phyloP scores from a whole-genome alignment of 2,329 filamentous ascomycete species.

The Fusarium sp. region DNA sequence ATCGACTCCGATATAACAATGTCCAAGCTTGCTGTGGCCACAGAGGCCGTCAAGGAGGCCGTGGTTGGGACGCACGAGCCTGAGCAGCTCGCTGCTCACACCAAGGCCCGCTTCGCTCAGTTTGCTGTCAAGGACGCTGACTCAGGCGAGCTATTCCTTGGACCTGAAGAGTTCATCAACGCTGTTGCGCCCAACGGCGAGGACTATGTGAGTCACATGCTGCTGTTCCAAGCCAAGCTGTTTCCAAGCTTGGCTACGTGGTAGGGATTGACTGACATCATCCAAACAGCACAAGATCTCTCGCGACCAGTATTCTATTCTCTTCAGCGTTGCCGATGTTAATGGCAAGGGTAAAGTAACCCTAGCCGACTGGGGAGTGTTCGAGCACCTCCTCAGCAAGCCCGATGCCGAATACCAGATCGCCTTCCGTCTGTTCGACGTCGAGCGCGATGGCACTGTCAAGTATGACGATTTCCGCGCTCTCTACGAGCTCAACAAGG shows the following conservation, averaged over 20 bases:
- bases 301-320: slow-evolving; percentile 92
- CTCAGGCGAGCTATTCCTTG: slow-evolving; percentile 84
- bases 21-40: slow-evolving; percentile 64
- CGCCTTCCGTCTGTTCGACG: slow-evolving; percentile 95
- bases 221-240: slow-evolving; percentile 5
- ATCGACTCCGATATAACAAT: slow-evolving; percentile 49
- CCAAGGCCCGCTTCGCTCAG: slow-evolving; percentile 80
- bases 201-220: slow-evolving; percentile 82
- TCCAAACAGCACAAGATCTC: slow-evolving; percentile 90
- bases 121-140: slow-evolving; percentile 81
- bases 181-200: slow-evolving; percentile 88
- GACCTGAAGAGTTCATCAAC: slow-evolving; percentile 87
- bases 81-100: slow-evolving; percentile 77
- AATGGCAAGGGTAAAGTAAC: slow-evolving; percentile 78
- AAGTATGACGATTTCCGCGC: slow-evolving; percentile 90
- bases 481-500: slow-evolving; percentile 90
- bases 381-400: slow-evolving; percentile 93
- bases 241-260: slow-evolving; percentile 15
- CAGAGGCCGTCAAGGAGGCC: slow-evolving; percentile 82
- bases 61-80: slow-evolving; percentile 74
- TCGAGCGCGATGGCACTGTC: slow-evolving; percentile 84
- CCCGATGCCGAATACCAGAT: slow-evolving; percentile 99
- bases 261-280: slow-evolving; percentile 32
- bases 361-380: slow-evolving; percentile 89
- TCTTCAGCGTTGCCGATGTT: slow-evolving; percentile 92